Evolutionary conservation across 257 asterid species (phyloP), one percentile per base, ranked within the genome.

Genomic region (Solanum pennellii): DNA sequence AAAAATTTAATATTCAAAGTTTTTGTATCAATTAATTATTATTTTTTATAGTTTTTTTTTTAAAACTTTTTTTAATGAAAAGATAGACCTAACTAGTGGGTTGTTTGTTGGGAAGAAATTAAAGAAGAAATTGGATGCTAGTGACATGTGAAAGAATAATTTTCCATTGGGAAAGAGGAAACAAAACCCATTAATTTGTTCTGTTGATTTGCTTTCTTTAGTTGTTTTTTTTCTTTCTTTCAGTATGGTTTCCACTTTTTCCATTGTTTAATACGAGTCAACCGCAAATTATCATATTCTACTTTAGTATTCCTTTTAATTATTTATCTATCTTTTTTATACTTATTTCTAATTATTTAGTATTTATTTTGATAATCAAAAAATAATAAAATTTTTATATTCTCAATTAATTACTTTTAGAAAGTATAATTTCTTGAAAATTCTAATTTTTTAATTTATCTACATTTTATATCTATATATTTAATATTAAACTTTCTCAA

Each of bases 141-240:
- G 83, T 44, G 83, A 42, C 83, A 44, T 77, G 39, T 77, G 83
- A 76, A n/a, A 7, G 83, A 76, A 76, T 76, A 76, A 41, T n/a
- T n/a, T 42, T 39, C 82, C 82, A 37, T 74, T 39, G 82, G 82
- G 49, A 74, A 74, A 11, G 31, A 74, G 31, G 49, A 74, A 35
- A 6, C 15, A 74, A 74, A 74, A 35, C 47, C 82, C 47, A 74
- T 75, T 52, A 52, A 52, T 52, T 39, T 75, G 2, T 41, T 12
- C 60, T 52, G 60, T 35, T 73, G 15, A 37, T 73, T 73, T 73
- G n/a, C 27, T 37, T 73, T 73, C 21, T 23, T 39, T 21, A 10
- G 21, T 49, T 49, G 6, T 21, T 74, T 74, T 11, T 69, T 74
- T 21, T 37, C 39, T 37, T 12, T 11, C 45, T 21, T 39, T 23